Percentiles rank a stretch among this genome's conserved stretches.
phyloP scores from a whole-genome alignment of 805 yeast genomes.

The Martiniozyma abietophila region DNA sequence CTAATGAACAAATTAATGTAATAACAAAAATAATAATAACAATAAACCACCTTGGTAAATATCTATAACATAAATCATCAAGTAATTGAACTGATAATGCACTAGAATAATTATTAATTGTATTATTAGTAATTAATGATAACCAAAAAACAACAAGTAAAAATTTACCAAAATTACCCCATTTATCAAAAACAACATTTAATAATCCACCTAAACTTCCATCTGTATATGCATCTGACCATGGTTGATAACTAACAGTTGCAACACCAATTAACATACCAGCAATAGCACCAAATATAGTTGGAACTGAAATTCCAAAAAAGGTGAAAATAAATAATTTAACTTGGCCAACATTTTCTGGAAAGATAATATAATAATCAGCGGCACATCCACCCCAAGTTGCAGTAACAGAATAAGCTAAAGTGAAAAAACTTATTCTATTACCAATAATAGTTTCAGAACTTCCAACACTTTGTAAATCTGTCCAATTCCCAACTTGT shows the following conservation, averaged over 20 bases:
- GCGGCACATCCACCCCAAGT: slow-evolving; percentile 88
- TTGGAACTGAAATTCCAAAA: slow-evolving; percentile 58
- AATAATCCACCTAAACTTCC: slow-evolving; percentile 73
- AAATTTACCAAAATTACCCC: slow-evolving; percentile 76
- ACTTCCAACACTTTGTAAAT: slow-evolving; percentile 28
- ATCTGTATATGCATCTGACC: slow-evolving; percentile 45
- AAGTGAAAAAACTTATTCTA: slow-evolving; percentile 62
- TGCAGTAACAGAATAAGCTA: slow-evolving; percentile 68
- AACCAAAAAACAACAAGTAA: slow-evolving; percentile 59
- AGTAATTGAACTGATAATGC: slow-evolving; percentile 70
- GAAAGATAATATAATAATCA: slow-evolving; percentile 76
- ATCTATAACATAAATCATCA: slow-evolving; percentile 39
- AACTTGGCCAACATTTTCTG: slow-evolving; percentile 53
- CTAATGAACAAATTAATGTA: slow-evolving; percentile 63
- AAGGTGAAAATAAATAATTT: slow-evolving; percentile 54
- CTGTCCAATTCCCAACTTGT: slow-evolving; percentile 28
- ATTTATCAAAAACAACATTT: slow-evolving; percentile 51
- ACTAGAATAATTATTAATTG: slow-evolving; percentile 71
- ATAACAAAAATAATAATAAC: slow-evolving; percentile 52
- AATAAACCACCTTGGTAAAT: slow-evolving; percentile 73
- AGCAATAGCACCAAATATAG: slow-evolving; percentile 65
- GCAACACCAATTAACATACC: slow-evolving; percentile 64
- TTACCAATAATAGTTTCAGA: slow-evolving; percentile 48
- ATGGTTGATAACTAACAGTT: slow-evolving; percentile 46
- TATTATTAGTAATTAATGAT: slow-evolving; percentile 73